Evolutionary conservation across 805 yeast species (phyloP).

Genomic region (Metschnikowia sp.): DNA sequence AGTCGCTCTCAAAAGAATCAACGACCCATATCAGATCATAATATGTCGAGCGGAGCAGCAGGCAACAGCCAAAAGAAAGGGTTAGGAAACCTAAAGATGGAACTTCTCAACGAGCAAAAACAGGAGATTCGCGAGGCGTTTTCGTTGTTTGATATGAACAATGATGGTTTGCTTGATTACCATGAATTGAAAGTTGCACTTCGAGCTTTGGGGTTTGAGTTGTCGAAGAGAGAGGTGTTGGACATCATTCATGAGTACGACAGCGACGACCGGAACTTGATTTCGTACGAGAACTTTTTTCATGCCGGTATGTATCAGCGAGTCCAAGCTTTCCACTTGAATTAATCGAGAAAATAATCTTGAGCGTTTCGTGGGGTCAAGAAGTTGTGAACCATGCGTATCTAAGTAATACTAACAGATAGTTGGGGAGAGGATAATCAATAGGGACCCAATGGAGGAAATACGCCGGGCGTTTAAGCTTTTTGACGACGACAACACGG

Average conservation of each 20-base stretch:
- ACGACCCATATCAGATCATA: neutral
- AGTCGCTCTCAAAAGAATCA: neutral
- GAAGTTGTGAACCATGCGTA: neutral
- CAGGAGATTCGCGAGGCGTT: constrained; percentile 93
- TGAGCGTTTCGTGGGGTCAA: neutral
- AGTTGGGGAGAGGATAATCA: constrained; percentile 78
- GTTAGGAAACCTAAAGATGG: constrained; percentile 51
- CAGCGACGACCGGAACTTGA: constrained; percentile 65
- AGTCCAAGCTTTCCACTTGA: too few relatives aligned
- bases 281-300: constrained; percentile 79
- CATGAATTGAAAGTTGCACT: constrained; percentile 94
- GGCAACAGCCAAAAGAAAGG: constrained; percentile 18
- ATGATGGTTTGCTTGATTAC: constrained; percentile 84
- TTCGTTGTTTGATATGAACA: constrained; percentile 85
- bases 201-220: constrained; percentile 88
- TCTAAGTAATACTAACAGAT: constrained; percentile 23
- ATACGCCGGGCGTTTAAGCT: constrained; percentile 83
- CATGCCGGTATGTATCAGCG: constrained; percentile 52
- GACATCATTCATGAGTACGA: constrained; percentile 79
- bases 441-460: constrained; percentile 91
- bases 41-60: constrained; percentile 10
- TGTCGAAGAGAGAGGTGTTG: constrained; percentile 69
- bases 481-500: constrained; percentile 86
- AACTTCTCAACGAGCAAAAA: constrained; percentile 79
- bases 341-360: too few relatives aligned